Conservation (phyloP, 345 rosid species). For the Syzygium aromaticum region DNA sequence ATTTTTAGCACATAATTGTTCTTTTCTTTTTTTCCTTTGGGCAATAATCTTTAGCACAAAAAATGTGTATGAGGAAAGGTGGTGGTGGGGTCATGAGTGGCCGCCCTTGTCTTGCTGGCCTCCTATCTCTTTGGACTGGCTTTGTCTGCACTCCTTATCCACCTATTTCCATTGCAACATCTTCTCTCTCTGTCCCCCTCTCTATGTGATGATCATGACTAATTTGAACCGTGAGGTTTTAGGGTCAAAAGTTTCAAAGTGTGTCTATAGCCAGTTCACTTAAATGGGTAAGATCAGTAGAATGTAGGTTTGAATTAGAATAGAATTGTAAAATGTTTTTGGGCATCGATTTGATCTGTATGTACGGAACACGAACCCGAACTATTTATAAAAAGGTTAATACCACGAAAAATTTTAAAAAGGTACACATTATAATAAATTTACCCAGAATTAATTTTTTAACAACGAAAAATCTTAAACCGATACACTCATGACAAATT, state of each 20-base stretch:
- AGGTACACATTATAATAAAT: no score
- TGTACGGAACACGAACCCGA: fast-evolving
- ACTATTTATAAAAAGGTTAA: no score
- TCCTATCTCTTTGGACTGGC: not conserved
- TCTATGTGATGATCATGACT: not conserved
- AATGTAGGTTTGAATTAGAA: not conserved
- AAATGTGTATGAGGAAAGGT: not conserved
- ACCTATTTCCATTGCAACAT: not conserved
- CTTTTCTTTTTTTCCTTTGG: not conserved
- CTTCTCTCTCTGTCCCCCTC: not conserved
- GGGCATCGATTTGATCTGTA: no score
- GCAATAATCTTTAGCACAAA: not conserved
- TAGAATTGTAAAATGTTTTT: not conserved
- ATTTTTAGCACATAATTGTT: not conserved
- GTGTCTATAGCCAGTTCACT: not conserved
- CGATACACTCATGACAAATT: no score
- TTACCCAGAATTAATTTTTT: no score
- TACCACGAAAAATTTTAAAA: no score
- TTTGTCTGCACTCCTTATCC: not conserved
- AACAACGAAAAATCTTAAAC: no score
- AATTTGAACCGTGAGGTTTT: not conserved
- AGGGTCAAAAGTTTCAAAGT: not conserved
- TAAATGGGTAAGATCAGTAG: not conserved
- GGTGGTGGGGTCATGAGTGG: not conserved
- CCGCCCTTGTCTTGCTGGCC: constrained; percentile 8